Conservation (phyloP, 441 rosid genomes). For the Rhodomyrtus psidioides region DNA sequence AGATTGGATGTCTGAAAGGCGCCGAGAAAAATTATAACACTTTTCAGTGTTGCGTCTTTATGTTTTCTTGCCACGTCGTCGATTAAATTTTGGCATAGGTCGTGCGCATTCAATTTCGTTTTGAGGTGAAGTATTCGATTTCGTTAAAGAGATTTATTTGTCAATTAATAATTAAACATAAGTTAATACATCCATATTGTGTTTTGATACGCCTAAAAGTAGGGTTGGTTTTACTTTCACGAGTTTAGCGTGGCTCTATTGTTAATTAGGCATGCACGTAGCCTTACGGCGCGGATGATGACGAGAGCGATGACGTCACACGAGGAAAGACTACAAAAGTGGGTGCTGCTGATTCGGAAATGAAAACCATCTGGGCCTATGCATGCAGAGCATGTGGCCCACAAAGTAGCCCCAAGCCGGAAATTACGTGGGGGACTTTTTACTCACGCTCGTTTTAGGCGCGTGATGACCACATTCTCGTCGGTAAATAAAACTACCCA, state of each 20-base stretch:
- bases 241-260: background rate
- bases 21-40: too few species aligned
- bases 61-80: too few species aligned
- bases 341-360: background rate
- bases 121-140: too few species aligned
- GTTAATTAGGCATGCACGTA: rapidly evolving
- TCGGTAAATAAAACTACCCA: background rate
- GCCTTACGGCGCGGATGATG: background rate
- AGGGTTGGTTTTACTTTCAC: background rate
- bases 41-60: too few species aligned
- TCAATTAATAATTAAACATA: background rate
- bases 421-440: background rate
- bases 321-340: too few species aligned
- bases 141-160: background rate
- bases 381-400: background rate
- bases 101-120: too few species aligned
- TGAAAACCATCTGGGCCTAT: background rate
- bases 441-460: background rate
- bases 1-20: too few species aligned
- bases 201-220: too few species aligned
- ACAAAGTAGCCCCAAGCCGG: background rate
- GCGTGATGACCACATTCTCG: background rate
- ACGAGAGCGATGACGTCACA: background rate
- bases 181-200: background rate
- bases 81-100: too few species aligned